These are phyloP conservation scores for Schizophyllum commune DNA, from an alignment of 1,284 basidiomycete genomes.

Conservation along the genomic window DNA sequence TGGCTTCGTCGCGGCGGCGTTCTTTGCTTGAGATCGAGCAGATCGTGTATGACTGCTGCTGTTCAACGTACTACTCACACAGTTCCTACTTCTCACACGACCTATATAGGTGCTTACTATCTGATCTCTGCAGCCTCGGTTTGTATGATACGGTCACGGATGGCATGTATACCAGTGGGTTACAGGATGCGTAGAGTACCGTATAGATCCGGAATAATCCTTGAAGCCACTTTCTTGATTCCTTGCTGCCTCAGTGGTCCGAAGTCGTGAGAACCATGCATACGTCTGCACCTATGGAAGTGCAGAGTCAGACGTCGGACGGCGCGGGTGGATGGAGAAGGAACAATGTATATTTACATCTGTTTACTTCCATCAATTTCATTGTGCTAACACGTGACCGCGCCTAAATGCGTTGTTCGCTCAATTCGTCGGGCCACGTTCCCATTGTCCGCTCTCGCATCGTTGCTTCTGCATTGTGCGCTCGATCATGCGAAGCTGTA, in stretches of 20 bases:
- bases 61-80: background rate
- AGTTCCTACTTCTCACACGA: background rate
- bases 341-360: background rate
- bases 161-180: background rate
- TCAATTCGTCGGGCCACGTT: background rate
- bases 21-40: background rate
- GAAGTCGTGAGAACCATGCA: no score
- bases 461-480: background rate
- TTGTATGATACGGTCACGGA: background rate
- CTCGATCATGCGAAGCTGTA: background rate
- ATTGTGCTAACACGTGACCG: background rate
- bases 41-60: background rate
- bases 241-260: no score
- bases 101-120: background rate
- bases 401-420: background rate
- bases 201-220: no score
- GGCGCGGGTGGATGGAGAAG: no score
- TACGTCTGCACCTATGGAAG: no score
- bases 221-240: no score
- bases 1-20: slow-evolving; percentile 6
- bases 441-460: background rate
- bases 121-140: no score
- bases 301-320: no score
- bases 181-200: background rate
- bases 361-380: background rate